phyloP scores from a whole-genome alignment of 1,284 basidiomycete genomes.

The Tilletia setariae region DNA sequence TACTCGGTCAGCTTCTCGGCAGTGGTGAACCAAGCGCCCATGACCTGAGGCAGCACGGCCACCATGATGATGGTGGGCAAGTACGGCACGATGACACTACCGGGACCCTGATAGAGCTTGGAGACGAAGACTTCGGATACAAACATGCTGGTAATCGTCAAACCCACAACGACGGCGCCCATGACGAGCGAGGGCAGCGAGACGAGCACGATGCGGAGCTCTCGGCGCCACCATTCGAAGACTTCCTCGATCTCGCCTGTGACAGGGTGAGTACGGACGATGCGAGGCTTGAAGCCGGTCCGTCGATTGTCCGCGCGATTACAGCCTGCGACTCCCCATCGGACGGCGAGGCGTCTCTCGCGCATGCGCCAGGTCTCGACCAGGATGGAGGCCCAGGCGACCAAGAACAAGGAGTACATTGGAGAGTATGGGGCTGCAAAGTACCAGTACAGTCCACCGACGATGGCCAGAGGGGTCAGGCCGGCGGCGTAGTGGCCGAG shows the following conservation, averaged over 20 bases:
- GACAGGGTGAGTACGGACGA: conserved; percentile 31
- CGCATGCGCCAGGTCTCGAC: conserved; percentile 51
- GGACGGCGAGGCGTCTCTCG: conserved; percentile 47
- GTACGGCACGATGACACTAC: conserved; percentile 69
- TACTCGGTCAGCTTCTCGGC: conserved; percentile 71
- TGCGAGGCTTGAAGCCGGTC: conserved; percentile 39
- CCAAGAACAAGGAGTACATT: conserved; percentile 42
- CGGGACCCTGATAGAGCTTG: conserved; percentile 70
- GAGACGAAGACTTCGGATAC: conserved; percentile 51
- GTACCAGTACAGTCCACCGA: conserved; percentile 42
- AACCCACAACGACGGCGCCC: conserved; percentile 70
- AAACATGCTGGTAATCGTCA: conserved; percentile 55
- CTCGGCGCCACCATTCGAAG: conserved; percentile 52
- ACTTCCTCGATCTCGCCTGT: conserved; percentile 50
- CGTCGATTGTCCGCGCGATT: conserved; percentile 32
- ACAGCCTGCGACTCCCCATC: conserved; percentile 50
- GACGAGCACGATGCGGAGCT: conserved; percentile 67
- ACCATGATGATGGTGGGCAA: conserved; percentile 81
- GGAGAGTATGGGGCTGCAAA: conserved; percentile 33
- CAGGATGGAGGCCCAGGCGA: conserved; percentile 43
- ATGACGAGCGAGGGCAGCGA: conserved; percentile 74
- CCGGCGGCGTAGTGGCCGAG: conserved; percentile 49
- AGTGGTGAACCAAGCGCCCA: conserved; percentile 71
- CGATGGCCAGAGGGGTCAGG: conserved; percentile 36
- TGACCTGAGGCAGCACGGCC: conserved; percentile 75